Conservation (phyloP, 805 yeast genomes). For the Saccharomyces paradoxus region DNA sequence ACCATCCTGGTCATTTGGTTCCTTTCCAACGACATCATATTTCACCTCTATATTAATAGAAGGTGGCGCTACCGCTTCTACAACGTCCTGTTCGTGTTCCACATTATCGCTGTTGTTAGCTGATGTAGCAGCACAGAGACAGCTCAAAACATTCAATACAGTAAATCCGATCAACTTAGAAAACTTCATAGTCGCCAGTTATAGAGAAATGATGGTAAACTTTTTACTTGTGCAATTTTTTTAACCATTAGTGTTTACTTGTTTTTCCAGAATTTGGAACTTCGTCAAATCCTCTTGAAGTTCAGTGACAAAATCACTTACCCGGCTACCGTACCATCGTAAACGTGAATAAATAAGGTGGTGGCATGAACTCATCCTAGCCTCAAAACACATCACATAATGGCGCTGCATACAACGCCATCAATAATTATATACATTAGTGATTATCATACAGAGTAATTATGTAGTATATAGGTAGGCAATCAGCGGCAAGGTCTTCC, state of each 20-base stretch:
- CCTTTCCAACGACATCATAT: constrained; percentile 42
- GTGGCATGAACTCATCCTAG: too few species aligned
- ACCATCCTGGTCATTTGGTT: constrained; percentile 33
- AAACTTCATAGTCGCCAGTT: background rate
- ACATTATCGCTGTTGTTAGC: background rate
- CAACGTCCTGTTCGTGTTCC: background rate
- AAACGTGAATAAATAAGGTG: too few species aligned
- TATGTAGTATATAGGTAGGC: too few species aligned
- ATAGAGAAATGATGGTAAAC: background rate
- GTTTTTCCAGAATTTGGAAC: background rate
- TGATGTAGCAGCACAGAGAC: background rate
- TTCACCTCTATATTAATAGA: constrained; percentile 37
- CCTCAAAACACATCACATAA: too few species aligned
- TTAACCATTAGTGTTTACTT: background rate
- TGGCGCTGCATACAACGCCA: too few species aligned
- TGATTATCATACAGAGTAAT: too few species aligned
- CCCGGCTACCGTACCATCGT: background rate
- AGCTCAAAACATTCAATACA: background rate
- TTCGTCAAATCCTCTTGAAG: background rate
- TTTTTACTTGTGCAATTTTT: background rate
- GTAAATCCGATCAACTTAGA: background rate
- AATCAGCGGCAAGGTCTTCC: too few species aligned
- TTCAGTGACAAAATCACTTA: background rate
- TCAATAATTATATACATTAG: too few species aligned
- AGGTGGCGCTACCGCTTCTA: constrained; percentile 3